A percentile compares a stretch with the other conserved stretches of the same genome.
Evolutionary conservation across 2,329 filamentous ascomycete genomes (phyloP).

Genomic region (Aspergillus pseudoterreus): DNA sequence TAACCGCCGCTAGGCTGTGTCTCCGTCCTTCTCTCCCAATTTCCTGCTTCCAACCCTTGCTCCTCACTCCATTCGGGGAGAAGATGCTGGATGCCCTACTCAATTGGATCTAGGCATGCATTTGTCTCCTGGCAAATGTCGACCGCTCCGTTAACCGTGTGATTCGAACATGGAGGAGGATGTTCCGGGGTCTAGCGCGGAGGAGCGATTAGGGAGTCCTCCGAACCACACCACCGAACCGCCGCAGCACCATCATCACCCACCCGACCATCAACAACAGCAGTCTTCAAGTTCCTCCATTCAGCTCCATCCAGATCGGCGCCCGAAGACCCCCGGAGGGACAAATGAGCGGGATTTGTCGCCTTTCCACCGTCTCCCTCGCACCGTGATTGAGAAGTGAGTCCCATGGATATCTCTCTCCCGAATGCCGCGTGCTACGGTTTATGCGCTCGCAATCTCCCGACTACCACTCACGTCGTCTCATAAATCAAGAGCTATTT

Average conservation of each 20-base stretch:
- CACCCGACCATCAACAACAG: background rate
- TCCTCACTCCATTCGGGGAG: slow-evolving; percentile 3
- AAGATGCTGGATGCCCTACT: slow-evolving; percentile 9
- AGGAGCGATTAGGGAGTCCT: slow-evolving; percentile 12
- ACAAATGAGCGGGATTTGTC: slow-evolving; percentile 7
- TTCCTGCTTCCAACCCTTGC: slow-evolving; percentile 1
- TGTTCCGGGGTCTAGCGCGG: slow-evolving; percentile 14
- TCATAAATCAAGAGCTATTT: slow-evolving; percentile 7
- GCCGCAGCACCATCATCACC: background rate
- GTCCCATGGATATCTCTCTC: slow-evolving; percentile 9
- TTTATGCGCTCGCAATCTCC: background rate
- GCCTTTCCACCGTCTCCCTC: slow-evolving; percentile 23
- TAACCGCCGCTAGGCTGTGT: slow-evolving; percentile 12
- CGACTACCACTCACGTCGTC: background rate
- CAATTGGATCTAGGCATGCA: slow-evolving; percentile 17
- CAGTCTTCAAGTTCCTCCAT: background rate
- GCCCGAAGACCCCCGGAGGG: slow-evolving; percentile 1
- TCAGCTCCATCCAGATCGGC: slow-evolving; percentile 8
- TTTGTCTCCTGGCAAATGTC: slow-evolving; percentile 15
- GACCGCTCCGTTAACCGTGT: slow-evolving; percentile 4
- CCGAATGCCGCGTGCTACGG: background rate
- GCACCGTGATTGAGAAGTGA: slow-evolving; percentile 28
- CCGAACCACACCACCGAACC: slow-evolving; percentile 7
- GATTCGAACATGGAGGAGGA: slow-evolving; percentile 23
- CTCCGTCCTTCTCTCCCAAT: slow-evolving; percentile 6